A percentile compares a stretch with the other conserved stretches of the same genome.
Conservation (phyloP, 2,329 filamentous ascomycete species). For the Aspergillus pseudonomiae region DNA sequence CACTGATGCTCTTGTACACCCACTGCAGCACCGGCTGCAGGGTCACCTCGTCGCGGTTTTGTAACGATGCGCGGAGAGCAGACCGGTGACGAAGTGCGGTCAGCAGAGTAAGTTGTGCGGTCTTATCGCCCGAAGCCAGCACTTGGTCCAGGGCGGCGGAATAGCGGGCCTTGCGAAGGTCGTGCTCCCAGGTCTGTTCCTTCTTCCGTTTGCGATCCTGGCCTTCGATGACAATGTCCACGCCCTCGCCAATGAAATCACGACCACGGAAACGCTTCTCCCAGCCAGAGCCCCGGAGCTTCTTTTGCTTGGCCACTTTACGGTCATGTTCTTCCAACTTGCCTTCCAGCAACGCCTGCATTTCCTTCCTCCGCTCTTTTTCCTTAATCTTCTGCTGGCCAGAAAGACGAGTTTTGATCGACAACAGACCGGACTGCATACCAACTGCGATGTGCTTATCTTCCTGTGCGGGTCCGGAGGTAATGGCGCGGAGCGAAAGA, state of each 20-base stretch:
- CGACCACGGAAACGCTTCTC: constrained; percentile 68
- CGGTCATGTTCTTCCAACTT: constrained; percentile 77
- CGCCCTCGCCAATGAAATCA: constrained; percentile 80
- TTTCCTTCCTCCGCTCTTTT: constrained; percentile 77
- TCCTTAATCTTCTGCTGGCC: constrained; percentile 78
- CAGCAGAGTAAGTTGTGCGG: constrained; percentile 73
- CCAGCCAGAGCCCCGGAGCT: constrained; percentile 60
- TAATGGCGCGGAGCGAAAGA: constrained; percentile 77
- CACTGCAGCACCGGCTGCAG: constrained; percentile 83
- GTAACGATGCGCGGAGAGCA: constrained; percentile 77
- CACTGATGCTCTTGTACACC: constrained; percentile 77
- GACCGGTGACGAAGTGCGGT: constrained; percentile 85
- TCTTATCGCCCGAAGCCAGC: constrained; percentile 62
- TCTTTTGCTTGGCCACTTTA: constrained; percentile 70
- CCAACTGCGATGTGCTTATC: constrained; percentile 95
- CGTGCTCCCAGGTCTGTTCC: constrained; percentile 76
- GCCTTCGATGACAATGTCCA: constrained; percentile 83
- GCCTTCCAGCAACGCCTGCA: constrained; percentile 78
- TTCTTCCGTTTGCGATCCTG: constrained; percentile 65
- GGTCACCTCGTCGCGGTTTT: constrained; percentile 76
- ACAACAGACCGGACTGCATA: constrained; percentile 91
- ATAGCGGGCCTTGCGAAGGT: constrained; percentile 78
- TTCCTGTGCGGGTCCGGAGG: constrained; percentile 66
- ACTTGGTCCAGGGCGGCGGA: constrained; percentile 77
- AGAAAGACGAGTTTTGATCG: constrained; percentile 83